Percentiles rank a stretch among this genome's conserved stretches.
These are phyloP conservation scores for Zygnema cylindricum DNA, from an alignment of 139 green algal genomes.

Conservation along the genomic window DNA sequence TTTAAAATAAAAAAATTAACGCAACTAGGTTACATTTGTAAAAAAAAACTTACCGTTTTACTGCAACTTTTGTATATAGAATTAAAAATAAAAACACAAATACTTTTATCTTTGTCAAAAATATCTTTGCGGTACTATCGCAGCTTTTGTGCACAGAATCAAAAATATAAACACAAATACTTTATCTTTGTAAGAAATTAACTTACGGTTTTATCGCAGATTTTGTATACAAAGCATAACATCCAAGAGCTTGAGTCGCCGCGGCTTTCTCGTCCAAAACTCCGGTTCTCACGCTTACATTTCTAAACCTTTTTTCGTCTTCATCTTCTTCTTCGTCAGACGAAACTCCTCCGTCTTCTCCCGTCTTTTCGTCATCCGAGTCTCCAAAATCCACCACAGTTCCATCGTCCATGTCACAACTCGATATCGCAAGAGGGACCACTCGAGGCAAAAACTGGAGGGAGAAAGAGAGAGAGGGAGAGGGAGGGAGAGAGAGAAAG, in stretches of 20 bases:
- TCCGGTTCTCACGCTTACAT: slow-evolving; percentile 61
- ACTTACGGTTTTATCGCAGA: slow-evolving; percentile 66
- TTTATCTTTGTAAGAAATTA: background rate
- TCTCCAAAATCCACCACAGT: slow-evolving; percentile 43
- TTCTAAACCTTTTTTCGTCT: slow-evolving; percentile 40
- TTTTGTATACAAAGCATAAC: slow-evolving; percentile 67
- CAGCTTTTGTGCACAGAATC: background rate
- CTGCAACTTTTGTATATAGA: no score
- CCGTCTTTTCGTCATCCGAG: slow-evolving; percentile 28
- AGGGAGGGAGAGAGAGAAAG: background rate
- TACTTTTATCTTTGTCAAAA: background rate
- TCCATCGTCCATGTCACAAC: slow-evolving; percentile 67
- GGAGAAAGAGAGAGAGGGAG: background rate
- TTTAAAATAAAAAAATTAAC: no score
- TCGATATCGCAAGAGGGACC: slow-evolving; percentile 68
- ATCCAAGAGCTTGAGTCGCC: slow-evolving; percentile 70
- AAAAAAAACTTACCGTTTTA: no score
- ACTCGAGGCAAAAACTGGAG: slow-evolving; percentile 63
- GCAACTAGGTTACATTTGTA: no score
- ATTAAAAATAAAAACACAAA: slow-evolving; percentile 3
- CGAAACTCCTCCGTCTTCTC: slow-evolving; percentile 5
- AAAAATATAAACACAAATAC: background rate
- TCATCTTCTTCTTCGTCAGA: slow-evolving; percentile 61
- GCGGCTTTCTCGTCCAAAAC: slow-evolving; percentile 81
- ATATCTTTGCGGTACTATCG: background rate